Percentiles rank a stretch among this genome's conserved stretches.
These are phyloP conservation scores for Chalciporus chontae DNA, from an alignment of 768 basidiomycete genomes.

Conservation along the genomic window DNA sequence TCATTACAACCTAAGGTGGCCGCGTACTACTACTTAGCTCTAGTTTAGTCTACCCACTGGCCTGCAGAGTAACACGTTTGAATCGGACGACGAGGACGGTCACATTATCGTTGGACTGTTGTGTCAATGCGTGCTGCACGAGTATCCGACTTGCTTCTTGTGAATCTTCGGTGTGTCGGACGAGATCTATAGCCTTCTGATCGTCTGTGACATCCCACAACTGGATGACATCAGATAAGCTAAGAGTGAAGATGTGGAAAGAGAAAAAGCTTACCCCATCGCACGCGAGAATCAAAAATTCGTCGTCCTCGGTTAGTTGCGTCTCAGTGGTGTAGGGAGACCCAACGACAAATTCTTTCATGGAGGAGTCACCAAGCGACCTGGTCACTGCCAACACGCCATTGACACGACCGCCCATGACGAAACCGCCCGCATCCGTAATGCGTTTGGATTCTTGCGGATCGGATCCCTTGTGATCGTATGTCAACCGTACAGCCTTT, in stretches of 20 bases:
- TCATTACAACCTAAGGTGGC: slow-evolving; percentile 3
- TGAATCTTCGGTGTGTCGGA: slow-evolving; percentile 68
- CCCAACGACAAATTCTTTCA: slow-evolving; percentile 99
- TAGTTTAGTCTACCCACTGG: slow-evolving; percentile 11
- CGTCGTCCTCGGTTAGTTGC: slow-evolving; percentile 83
- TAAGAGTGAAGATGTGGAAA: neutral
- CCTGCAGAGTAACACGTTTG: slow-evolving; percentile 35
- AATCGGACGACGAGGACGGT: slow-evolving; percentile 88
- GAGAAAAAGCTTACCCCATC: slow-evolving; percentile 73
- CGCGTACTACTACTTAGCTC: neutral
- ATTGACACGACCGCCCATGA: slow-evolving; percentile 97
- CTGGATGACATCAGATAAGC: slow-evolving; percentile 38
- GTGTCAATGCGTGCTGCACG: slow-evolving; percentile 78
- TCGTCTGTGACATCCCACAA: slow-evolving; percentile 96
- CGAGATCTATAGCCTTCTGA: slow-evolving; percentile 84
- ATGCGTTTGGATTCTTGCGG: slow-evolving; percentile 97
- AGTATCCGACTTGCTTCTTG: slow-evolving; percentile 78
- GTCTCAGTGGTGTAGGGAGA: slow-evolving; percentile 99
- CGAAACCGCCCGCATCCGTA: slow-evolving; percentile 96
- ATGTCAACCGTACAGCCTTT: slow-evolving; percentile 88
- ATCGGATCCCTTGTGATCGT: slow-evolving; percentile 98
- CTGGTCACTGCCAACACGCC: slow-evolving; percentile 96
- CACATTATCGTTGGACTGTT: slow-evolving; percentile 94
- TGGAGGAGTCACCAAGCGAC: slow-evolving; percentile 92
- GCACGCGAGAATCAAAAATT: slow-evolving; percentile 93